phyloP scores from a whole-genome alignment of 1,284 basidiomycete genomes.

The Trametes hirsuta region DNA sequence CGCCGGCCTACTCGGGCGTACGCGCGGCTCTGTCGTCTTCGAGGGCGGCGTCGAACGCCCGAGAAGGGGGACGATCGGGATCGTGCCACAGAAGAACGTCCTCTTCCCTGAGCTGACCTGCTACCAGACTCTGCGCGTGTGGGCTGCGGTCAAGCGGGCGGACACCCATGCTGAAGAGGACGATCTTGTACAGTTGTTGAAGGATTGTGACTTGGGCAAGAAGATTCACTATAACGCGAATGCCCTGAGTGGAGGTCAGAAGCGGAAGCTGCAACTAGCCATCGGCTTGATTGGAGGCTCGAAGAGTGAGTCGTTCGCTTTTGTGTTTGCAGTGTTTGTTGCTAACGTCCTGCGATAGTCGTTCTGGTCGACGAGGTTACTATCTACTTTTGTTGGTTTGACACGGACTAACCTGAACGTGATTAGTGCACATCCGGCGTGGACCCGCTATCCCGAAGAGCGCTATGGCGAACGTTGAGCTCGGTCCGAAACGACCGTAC shows the following conservation, averaged over 20 bases:
- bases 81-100: constrained; percentile 85
- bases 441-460: constrained; percentile 77
- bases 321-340: not conserved
- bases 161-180: constrained; percentile 47
- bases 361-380: constrained; percentile 70
- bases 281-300: constrained; percentile 78
- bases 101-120: constrained; percentile 79
- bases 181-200: constrained; percentile 64
- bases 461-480: constrained; percentile 76
- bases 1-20: constrained; percentile 61
- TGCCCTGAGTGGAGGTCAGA: constrained; percentile 79
- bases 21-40: constrained; percentile 64
- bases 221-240: constrained; percentile 70
- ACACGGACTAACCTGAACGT: not conserved
- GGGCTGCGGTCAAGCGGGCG: constrained; percentile 75
- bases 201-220: constrained; percentile 70
- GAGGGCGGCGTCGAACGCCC: constrained; percentile 56
- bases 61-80: constrained; percentile 66
- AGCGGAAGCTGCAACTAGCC: constrained; percentile 80
- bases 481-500: constrained; percentile 67
- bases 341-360: constrained; percentile 42
- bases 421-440: constrained; percentile 74
- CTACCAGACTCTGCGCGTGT: constrained; percentile 72
- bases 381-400: not conserved
- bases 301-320: constrained; percentile 45